Base-by-base conservation (phyloP, 148 eudicot genomes). In the Silene uniflora region DNA sequence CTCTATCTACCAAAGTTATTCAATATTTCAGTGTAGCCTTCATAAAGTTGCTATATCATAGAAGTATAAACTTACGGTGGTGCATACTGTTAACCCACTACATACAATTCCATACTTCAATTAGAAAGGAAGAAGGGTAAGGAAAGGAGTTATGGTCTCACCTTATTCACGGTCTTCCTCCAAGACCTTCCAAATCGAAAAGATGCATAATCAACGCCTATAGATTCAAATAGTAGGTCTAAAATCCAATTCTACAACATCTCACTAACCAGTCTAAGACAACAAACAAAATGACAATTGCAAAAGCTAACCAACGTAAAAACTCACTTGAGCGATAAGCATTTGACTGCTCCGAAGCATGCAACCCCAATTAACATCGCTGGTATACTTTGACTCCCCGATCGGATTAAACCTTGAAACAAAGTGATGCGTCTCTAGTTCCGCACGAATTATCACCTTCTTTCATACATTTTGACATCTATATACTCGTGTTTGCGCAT, bases 171-270 rank as follows among this genome's bases (percentile, higher is more conserved):
- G 62, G 83, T 24, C 85, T 84, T 90, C 79, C 97, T 88, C 98
- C 98, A 95, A 52, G 91, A 83, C 85, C 98, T 90, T 72, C 97
- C 97, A 67, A 89, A 82, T 46, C 72, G n/a, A n/a, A n/a, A n/a
- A n/a, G 81, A 87, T 92, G 96, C 76, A 88, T 72, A 78, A 90
- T 69, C 75, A 95, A 76, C 29, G 93, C 98, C 98, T 95, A 88
- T 44, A 52, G 29, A 85, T 39, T 54, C 65, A 44, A 17, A 23
- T 62, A 54, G 29, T 35, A 56, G 39, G 72, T 58, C 24, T 0
- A 66, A 3, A 47, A 21, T 67, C 22, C 21, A 49, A 7, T 16
- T 69, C n/a, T 9, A 56, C 18, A 23, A 71, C 3, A 62, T 7
- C 13, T 17, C 11, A 22, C 6, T 23, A 42, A 25, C n/a, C 17